Percentiles rank a stretch among this genome's conserved stretches.
phyloP scores from a whole-genome alignment of 2,329 filamentous ascomycete genomes.

The Cordyceps farinosa region DNA sequence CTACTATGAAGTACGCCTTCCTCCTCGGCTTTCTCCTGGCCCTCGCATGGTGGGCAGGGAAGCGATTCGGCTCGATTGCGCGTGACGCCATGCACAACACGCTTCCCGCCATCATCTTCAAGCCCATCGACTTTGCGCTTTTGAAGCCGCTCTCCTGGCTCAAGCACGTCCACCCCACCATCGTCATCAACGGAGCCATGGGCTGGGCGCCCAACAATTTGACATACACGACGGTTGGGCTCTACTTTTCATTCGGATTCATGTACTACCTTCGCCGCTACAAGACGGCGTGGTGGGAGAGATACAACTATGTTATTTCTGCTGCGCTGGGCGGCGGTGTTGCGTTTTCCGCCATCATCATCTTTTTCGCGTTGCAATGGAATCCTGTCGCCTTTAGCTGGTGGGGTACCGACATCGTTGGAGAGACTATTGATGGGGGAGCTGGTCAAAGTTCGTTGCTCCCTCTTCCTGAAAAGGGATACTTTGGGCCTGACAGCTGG shows the following conservation, averaged over 20 bases:
- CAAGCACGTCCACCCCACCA: constrained; percentile 38
- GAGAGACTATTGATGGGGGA: constrained; percentile 21
- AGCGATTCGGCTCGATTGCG: constrained; percentile 54
- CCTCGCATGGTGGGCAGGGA: constrained; percentile 52
- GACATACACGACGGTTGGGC: constrained; percentile 40
- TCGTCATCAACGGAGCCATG: constrained; percentile 39
- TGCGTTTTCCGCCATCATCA: constrained; percentile 39
- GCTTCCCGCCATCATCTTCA: constrained; percentile 18
- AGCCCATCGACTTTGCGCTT: constrained; percentile 20
- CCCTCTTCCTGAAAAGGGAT: background rate
- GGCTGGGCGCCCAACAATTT: constrained; percentile 43
- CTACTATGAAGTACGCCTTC: constrained; percentile 20
- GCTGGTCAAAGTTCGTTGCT: background rate
- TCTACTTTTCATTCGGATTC: constrained; percentile 40
- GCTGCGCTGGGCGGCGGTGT: constrained; percentile 39
- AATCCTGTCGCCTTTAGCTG: constrained; percentile 34
- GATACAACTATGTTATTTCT: constrained; percentile 44
- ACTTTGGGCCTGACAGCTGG: constrained; percentile 14
- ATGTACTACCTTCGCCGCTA: constrained; percentile 41
- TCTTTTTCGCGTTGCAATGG: constrained; percentile 41
- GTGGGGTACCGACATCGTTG: constrained; percentile 37
- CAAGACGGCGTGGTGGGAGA: constrained; percentile 41
- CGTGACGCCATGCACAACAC: constrained; percentile 9
- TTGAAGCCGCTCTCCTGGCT: constrained; percentile 27
- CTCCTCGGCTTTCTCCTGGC: constrained; percentile 27